Evolutionary conservation across 2,329 filamentous ascomycete genomes (phyloP).

Genomic region (Aspergillus sp.): DNA sequence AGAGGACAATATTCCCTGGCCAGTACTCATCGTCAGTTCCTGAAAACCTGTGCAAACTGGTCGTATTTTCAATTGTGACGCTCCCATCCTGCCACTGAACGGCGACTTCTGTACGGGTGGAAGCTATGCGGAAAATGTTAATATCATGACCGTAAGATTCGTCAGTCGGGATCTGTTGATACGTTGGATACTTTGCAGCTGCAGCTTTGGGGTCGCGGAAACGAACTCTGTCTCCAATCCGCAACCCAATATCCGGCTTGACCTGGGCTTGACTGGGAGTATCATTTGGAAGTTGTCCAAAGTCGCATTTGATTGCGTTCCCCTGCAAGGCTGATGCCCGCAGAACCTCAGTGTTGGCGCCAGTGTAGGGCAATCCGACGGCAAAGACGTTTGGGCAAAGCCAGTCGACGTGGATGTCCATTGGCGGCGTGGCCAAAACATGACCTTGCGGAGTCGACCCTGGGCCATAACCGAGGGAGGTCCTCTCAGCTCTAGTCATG

Average conservation of each 20-base stretch:
- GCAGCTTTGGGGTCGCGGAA: conserved; percentile 55
- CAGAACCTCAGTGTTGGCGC: conserved; percentile 11
- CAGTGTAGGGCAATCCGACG: conserved; percentile 17
- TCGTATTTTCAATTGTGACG: conserved; percentile 46
- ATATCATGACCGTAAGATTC: conserved; percentile 56
- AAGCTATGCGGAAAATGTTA: conserved; percentile 54
- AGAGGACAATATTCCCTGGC: conserved; percentile 55
- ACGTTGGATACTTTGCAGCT: conserved; percentile 50
- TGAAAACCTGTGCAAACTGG: conserved; percentile 33
- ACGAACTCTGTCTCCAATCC: conserved; percentile 49
- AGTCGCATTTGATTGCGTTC: conserved; percentile 22
- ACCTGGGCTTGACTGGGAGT: neutral
- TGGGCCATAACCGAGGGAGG: conserved; percentile 47
- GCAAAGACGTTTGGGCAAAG: conserved; percentile 42
- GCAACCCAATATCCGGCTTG: conserved; percentile 31
- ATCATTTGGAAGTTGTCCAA: conserved; percentile 15
- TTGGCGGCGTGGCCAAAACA: conserved; percentile 50
- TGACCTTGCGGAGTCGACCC: conserved; percentile 52
- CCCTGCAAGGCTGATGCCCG: conserved; percentile 18
- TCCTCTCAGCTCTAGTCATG: conserved; percentile 51
- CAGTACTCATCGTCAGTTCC: conserved; percentile 53
- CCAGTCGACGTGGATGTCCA: conserved; percentile 52
- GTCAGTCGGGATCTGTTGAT: conserved; percentile 45
- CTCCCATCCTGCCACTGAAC: conserved; percentile 60
- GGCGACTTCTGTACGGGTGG: conserved; percentile 48